Conservation (phyloP, 768 basidiomycete genomes). For the Xerocomellus chrysenteron region DNA sequence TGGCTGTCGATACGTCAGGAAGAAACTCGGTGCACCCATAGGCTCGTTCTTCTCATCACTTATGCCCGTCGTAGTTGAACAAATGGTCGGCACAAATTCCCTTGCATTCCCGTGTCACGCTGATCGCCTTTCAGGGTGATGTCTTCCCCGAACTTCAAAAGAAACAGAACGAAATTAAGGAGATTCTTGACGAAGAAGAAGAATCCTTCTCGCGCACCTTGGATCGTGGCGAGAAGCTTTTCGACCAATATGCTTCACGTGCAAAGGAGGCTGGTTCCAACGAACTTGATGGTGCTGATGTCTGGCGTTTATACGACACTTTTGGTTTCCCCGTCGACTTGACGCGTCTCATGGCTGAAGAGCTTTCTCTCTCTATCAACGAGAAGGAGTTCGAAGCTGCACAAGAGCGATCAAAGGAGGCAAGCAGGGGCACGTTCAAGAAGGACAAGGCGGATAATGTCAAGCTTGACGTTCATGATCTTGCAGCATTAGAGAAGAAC, state of each 20-base stretch:
- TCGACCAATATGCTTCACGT: slow-evolving; percentile 78
- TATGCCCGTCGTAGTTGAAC: slow-evolving; percentile 84
- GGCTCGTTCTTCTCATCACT: slow-evolving; percentile 94
- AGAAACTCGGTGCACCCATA: slow-evolving; percentile 90
- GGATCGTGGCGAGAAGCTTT: slow-evolving; percentile 94
- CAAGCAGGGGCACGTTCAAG: slow-evolving; percentile 82
- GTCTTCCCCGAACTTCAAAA: slow-evolving; percentile 93
- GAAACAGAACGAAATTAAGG: slow-evolving; percentile 79
- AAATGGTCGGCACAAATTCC: slow-evolving; percentile 59
- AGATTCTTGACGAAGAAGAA: slow-evolving; percentile 97
- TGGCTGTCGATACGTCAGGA: slow-evolving; percentile 93
- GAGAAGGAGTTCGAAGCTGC: slow-evolving; percentile 88
- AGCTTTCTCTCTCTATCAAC: slow-evolving; percentile 80
- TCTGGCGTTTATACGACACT: slow-evolving; percentile 97
- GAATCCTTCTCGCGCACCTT: slow-evolving; percentile 97
- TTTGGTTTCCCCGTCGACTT: slow-evolving; percentile 98
- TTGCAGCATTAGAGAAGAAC: slow-evolving; percentile 82
- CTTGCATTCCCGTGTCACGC: not conserved
- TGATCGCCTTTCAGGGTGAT: slow-evolving; percentile 52
- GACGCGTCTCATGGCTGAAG: slow-evolving; percentile 96
- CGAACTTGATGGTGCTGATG: slow-evolving; percentile 84
- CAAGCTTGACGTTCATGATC: slow-evolving; percentile 94
- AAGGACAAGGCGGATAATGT: slow-evolving; percentile 66
- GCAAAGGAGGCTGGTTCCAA: slow-evolving; percentile 61
- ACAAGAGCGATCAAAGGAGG: slow-evolving; percentile 84